Conservation (phyloP, 352 stramenopile species). For the Phytopythium ostracodes region DNA sequence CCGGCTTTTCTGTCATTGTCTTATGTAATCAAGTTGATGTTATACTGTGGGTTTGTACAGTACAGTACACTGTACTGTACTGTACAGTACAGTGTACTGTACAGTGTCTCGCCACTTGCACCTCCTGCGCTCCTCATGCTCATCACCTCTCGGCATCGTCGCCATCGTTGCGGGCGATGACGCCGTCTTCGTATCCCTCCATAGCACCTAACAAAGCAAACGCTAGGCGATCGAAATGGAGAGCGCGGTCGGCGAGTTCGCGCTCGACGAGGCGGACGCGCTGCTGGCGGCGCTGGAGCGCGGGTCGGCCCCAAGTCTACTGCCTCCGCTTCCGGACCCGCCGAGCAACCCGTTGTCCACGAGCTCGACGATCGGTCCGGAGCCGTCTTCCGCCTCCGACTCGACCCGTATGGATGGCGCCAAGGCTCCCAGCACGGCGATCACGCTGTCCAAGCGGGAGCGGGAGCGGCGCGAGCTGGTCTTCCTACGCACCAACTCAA, state of each 20-base stretch:
- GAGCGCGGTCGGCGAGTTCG: background rate
- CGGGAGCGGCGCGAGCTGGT: constrained; percentile 28
- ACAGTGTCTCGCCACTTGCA: too few species aligned
- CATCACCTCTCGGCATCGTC: too few species aligned
- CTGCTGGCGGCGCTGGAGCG: constrained; percentile 6
- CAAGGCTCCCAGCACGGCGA: background rate
- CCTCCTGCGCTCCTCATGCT: too few species aligned
- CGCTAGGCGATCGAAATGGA: background rate
- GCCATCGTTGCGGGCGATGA: background rate
- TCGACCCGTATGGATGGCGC: background rate
- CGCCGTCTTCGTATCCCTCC: background rate
- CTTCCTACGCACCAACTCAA: constrained; percentile 18
- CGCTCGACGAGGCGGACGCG: constrained; percentile 9
- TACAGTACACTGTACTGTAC: too few species aligned
- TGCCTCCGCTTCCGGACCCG: constrained; percentile 7
- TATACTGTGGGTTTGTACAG: too few species aligned
- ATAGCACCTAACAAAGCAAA: too few species aligned
- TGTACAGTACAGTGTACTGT: too few species aligned
- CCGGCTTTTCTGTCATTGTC: too few species aligned
- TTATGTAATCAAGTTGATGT: too few species aligned
- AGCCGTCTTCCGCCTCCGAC: background rate
- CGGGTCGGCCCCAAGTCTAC: too few species aligned
- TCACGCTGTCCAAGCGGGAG: constrained; percentile 13
- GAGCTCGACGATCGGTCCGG: background rate
- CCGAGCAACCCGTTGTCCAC: background rate